A percentile compares a stretch with the other conserved stretches of the same genome.
phyloP scores from a whole-genome alignment of 805 yeast species.

The Wickerhamiella alocasiicola region DNA sequence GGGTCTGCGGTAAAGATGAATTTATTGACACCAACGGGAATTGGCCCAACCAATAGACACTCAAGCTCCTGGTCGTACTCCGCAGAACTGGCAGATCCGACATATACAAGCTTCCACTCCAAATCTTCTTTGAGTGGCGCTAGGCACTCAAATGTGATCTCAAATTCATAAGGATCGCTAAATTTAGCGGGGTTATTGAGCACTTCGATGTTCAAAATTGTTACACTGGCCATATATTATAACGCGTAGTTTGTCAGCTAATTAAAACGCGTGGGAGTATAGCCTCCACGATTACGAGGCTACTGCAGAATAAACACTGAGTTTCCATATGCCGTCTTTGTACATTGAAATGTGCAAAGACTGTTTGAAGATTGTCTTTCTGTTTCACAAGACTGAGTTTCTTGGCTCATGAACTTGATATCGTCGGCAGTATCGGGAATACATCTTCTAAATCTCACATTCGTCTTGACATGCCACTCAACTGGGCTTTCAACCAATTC shows the following conservation, averaged over 20 bases:
- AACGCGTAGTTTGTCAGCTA: conserved; percentile 2
- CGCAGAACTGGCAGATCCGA: conserved; percentile 84
- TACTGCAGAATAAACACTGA: too few species aligned
- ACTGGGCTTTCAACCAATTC: too few species aligned
- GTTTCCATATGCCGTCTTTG: too few species aligned
- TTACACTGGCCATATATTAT: conserved; percentile 71
- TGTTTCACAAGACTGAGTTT: too few species aligned
- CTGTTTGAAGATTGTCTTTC: too few species aligned
- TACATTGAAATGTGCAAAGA: too few species aligned
- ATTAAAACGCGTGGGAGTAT: not conserved
- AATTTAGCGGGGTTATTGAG: conserved; percentile 91
- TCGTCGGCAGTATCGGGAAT: too few species aligned
- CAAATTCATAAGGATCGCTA: conserved; percentile 87
- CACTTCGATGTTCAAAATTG: conserved; percentile 80
- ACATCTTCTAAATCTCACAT: too few species aligned
- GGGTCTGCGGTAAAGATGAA: conserved; percentile 92
- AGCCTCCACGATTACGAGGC: too few species aligned
- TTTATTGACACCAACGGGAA: conserved; percentile 93
- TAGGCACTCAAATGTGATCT: conserved; percentile 91
- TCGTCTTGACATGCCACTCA: too few species aligned
- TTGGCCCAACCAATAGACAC: conserved; percentile 95
- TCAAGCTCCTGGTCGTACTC: conserved; percentile 97
- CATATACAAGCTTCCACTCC: conserved; percentile 96
- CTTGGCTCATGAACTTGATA: too few species aligned
- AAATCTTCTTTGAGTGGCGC: conserved; percentile 85